Percentiles rank a stretch among this genome's conserved stretches.
Conservation (phyloP, 176 grass and related monocot species). For the Phoenix roebelenii region DNA sequence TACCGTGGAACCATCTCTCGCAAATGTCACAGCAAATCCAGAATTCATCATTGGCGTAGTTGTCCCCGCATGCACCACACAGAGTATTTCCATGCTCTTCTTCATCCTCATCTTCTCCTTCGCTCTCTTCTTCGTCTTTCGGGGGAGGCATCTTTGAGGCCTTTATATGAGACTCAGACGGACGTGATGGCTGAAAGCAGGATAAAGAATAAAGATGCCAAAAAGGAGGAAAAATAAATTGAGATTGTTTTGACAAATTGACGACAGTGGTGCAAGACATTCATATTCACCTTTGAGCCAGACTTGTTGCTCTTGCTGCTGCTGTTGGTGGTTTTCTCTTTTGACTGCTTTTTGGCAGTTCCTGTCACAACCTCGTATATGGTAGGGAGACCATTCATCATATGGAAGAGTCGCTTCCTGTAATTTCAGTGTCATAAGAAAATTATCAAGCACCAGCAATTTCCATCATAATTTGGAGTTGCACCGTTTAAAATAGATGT, state of each 20-base stretch:
- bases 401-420: constrained; percentile 64
- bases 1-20: constrained; percentile 40
- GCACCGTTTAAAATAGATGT: too few relatives aligned
- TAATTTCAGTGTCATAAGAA: constrained; percentile 29
- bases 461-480: too few relatives aligned
- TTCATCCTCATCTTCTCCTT: constrained; percentile 29
- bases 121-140: constrained; percentile 64
- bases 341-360: constrained; percentile 47
- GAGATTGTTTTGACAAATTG: too few relatives aligned
- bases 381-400: constrained; percentile 76
- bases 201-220: neutral
- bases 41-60: constrained; percentile 26
- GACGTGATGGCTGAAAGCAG: constrained; percentile 21
- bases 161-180: constrained; percentile 40
- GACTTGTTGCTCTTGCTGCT: constrained; percentile 58
- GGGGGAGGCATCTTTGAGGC: constrained; percentile 46
- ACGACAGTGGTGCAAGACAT: too few relatives aligned
- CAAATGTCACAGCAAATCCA: constrained; percentile 39
- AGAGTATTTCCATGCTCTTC: constrained; percentile 22
- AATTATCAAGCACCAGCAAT: constrained; percentile 1
- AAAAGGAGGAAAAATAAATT: too few relatives aligned
- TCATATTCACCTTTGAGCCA: constrained; percentile 33
- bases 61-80: constrained; percentile 30
- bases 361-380: constrained; percentile 80
- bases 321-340: constrained; percentile 36